Evolutionary conservation across 2,329 filamentous ascomycete genomes (phyloP), one percentile per base, ranked within the genome.

Genomic region (Trichophyton rubrum): DNA sequence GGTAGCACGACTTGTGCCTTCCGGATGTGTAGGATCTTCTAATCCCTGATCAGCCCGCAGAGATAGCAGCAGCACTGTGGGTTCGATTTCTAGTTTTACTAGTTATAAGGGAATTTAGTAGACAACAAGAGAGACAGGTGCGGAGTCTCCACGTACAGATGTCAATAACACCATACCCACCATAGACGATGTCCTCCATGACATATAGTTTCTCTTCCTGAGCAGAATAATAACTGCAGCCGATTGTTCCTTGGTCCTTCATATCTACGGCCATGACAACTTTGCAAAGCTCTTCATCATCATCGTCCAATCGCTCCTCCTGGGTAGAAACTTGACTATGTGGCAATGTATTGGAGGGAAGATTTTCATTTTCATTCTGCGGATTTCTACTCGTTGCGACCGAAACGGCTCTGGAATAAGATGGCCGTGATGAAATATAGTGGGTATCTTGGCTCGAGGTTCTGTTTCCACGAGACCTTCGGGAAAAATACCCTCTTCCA

Each of bases 211-310:
- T 83, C 67, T 88, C 85, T 43, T 90, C 83, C 27, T 80, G 75
- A 4, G 85, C 84, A 55, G 86, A 77, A 69, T 92, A 96, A 69
- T 92, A 95, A 53, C 89, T 86, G 71, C 90, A 96, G 0, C 92
- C 92, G 17, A 96, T 79, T 0, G 81, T 85, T 0, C 82, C 84
- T 33, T 82, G 80, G n/a, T 85, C 81, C 63, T 81, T 84, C 70
- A 92, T 79, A 62, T 95, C 85, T 24, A 96, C 77, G 0, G 89
- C 88, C 84, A 95, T 89, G 61, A 95, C 81, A 27, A 90, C 74
- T 68, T 93, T 88, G 60, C 82, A 81, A 41, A 85, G 69, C 0
- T 85, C 82, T 40, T 78, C 75, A 40, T 77, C 72, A 57, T 74
- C 72, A 4, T 68, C 30, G 3, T 38, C 27, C 17, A 41, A 40